Evolutionary conservation across 306 rosid genomes (phyloP).

Genomic region (Urtica urens): DNA sequence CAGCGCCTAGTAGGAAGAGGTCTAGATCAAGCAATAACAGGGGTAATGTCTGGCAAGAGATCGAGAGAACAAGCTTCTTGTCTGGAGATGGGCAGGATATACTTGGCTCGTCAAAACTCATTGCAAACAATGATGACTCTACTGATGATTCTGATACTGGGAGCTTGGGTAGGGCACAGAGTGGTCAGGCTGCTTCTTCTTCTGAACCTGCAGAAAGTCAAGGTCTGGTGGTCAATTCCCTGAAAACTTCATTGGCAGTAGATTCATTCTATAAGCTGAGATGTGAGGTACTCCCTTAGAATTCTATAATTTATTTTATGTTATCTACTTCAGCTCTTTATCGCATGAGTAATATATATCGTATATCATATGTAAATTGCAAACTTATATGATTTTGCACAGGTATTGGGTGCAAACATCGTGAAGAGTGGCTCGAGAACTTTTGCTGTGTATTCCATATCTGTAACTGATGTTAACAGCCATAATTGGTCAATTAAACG

Average conservation of each 20-base stretch:
- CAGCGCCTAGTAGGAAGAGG: constrained; percentile 54
- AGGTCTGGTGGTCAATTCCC: constrained; percentile 33
- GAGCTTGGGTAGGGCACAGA: constrained; percentile 57
- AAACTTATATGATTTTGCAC: constrained; percentile 32
- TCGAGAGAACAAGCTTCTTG: constrained; percentile 86
- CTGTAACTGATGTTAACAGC: constrained; percentile 75
- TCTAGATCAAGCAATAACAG: constrained; percentile 41
- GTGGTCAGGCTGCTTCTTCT: constrained; percentile 85
- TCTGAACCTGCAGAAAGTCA: constrained; percentile 36
- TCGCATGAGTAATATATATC: constrained; percentile 3
- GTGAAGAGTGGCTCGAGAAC: constrained; percentile 91
- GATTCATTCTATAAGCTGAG: constrained; percentile 80
- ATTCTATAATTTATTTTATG: constrained; percentile 7
- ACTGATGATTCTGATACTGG: constrained; percentile 65
- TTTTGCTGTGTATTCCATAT: constrained; percentile 91
- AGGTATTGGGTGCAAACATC: constrained; percentile 94
- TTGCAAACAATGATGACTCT: constrained; percentile 39
- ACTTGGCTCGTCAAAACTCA: constrained; percentile 45
- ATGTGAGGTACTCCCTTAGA: constrained; percentile 65
- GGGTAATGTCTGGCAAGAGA: constrained; percentile 65
- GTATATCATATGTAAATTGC: not conserved
- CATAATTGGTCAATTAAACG: constrained; percentile 96
- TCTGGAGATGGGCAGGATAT: constrained; percentile 97
- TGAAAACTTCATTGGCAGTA: constrained; percentile 44
- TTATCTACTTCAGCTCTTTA: constrained; percentile 13